These are phyloP conservation scores for Leucogyrophana mollusca DNA, from an alignment of 768 basidiomycete species.

Conservation along the genomic window DNA sequence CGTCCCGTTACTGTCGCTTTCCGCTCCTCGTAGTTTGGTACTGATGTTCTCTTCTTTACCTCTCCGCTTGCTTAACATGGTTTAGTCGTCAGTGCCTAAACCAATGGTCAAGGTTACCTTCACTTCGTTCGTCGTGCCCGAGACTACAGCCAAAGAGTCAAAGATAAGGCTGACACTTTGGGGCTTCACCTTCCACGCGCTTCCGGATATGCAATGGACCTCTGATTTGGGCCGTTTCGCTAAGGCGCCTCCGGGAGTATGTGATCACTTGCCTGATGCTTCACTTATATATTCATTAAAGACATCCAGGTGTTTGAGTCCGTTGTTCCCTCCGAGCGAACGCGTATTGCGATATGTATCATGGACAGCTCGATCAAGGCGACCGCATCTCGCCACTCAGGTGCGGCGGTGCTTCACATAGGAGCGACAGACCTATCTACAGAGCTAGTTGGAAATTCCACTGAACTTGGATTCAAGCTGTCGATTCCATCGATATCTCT, in stretches of 20 bases:
- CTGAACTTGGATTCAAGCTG: constrained; percentile 52
- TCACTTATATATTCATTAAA: constrained; percentile 10
- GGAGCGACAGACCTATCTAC: constrained; percentile 70
- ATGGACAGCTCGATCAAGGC: constrained; percentile 65
- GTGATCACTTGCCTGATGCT: constrained; percentile 24
- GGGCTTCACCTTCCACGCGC: constrained; percentile 61
- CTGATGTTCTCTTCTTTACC: constrained; percentile 18
- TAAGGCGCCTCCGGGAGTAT: constrained; percentile 86
- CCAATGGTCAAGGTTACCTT: constrained; percentile 66
- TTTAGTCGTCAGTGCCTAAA: constrained; percentile 43
- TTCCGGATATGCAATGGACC: constrained; percentile 62
- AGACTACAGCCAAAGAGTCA: constrained; percentile 75
- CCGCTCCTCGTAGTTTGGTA: constrained; percentile 59
- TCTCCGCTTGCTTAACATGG: constrained; percentile 3
- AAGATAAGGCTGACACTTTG: constrained; percentile 60
- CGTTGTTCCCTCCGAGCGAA: constrained; percentile 88
- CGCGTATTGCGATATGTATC: constrained; percentile 63
- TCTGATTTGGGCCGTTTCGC: constrained; percentile 60
- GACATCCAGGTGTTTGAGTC: constrained; percentile 77
- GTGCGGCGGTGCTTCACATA: constrained; percentile 65
- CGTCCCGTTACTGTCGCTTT: constrained; percentile 49
- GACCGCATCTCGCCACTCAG: constrained; percentile 55
- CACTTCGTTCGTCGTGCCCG: constrained; percentile 58
- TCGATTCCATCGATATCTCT: constrained; percentile 48
- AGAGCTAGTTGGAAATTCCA: constrained; percentile 66